Evolutionary conservation across 2,329 filamentous ascomycete species (phyloP).

Genomic region (Pseudogymnoascus sp.): DNA sequence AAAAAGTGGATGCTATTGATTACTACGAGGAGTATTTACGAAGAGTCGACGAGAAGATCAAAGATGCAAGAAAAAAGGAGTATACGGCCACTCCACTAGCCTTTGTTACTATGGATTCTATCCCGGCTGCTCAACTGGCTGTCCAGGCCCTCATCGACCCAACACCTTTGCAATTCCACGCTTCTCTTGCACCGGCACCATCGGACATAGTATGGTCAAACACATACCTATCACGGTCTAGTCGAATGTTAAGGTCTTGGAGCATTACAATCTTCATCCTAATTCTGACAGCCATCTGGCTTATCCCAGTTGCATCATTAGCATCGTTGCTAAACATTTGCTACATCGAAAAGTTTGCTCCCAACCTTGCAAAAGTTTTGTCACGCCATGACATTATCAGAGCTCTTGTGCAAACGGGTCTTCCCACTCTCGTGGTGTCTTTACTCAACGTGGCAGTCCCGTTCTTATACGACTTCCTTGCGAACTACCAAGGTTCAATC

Average conservation of each 20-base stretch:
- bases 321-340: conserved; percentile 74
- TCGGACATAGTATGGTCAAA: conserved; percentile 93
- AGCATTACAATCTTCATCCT: conserved; percentile 74
- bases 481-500: conserved; percentile 87
- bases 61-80: conserved; percentile 59
- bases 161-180: conserved; percentile 73
- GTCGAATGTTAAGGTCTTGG: conserved; percentile 73
- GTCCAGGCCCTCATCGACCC: conserved; percentile 92
- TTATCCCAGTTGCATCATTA: conserved; percentile 68
- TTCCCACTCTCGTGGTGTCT: conserved; percentile 79
- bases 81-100: conserved; percentile 75
- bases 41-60: conserved; percentile 66
- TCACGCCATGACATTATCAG: conserved; percentile 58
- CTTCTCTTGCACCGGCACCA: conserved; percentile 78
- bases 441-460: conserved; percentile 83
- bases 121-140: conserved; percentile 87
- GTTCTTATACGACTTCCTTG: conserved; percentile 88
- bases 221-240: conserved; percentile 69
- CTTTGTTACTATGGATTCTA: conserved; percentile 96
- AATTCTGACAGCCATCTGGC: conserved; percentile 79
- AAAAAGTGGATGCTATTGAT: conserved; percentile 80
- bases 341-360: conserved; percentile 60
- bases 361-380: conserved; percentile 59
- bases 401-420: conserved; percentile 74
- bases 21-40: conserved; percentile 85